Evolutionary conservation across 2,329 filamentous ascomycete species (phyloP).

Genomic region (Paecilomyces sp.): DNA sequence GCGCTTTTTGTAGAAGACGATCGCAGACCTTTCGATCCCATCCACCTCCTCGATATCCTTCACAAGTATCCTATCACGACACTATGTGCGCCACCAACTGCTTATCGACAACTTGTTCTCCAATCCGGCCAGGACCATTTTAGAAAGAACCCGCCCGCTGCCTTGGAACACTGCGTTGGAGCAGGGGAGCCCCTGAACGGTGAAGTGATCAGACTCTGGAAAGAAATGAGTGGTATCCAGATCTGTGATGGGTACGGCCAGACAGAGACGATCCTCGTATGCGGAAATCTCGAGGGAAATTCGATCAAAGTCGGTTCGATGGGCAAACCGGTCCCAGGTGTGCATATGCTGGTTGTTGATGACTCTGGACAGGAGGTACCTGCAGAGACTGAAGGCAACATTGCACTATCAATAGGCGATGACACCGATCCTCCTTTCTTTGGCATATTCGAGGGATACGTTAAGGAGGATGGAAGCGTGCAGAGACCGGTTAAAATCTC

Average conservation of each 20-base stretch:
- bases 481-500: background rate
- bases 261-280: conserved; percentile 34
- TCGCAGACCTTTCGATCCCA: conserved; percentile 24
- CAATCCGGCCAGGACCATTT: conserved; percentile 20
- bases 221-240: conserved; percentile 25
- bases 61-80: conserved; percentile 34
- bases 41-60: conserved; percentile 23
- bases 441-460: background rate
- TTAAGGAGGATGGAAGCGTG: background rate
- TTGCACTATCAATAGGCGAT: background rate
- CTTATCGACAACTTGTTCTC: conserved; percentile 25
- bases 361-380: background rate
- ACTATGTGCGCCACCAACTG: conserved; percentile 33
- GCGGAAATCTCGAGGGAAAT: conserved; percentile 30
- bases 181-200: conserved; percentile 35
- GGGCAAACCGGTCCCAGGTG: conserved; percentile 13
- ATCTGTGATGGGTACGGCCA: conserved; percentile 37
- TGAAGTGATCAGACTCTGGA: conserved; percentile 31
- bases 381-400: background rate
- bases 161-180: conserved; percentile 29
- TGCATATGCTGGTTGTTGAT: background rate
- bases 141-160: conserved; percentile 16
- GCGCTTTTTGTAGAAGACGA: conserved; percentile 36
- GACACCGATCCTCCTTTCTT: background rate
- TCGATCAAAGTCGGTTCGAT: conserved; percentile 31